These are phyloP conservation scores for Pythium dissimile DNA, from an alignment of 352 stramenopile species.

Conservation along the genomic window DNA sequence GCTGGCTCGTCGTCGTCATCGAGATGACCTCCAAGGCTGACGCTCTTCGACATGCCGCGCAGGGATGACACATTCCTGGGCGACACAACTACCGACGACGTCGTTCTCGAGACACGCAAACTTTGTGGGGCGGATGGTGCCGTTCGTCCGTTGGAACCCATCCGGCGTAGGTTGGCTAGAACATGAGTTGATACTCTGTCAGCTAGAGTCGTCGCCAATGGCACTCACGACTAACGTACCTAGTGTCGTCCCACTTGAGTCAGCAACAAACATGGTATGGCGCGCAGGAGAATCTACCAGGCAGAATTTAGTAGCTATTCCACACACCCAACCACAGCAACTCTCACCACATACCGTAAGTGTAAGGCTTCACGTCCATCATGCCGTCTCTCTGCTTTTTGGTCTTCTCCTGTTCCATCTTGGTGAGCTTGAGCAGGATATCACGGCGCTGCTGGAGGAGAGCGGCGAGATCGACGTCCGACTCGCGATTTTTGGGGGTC, in stretches of 20 bases:
- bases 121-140: constrained; percentile 27
- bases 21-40: constrained; percentile 50
- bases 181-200: constrained; percentile 5
- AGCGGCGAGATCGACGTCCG: constrained; percentile 74
- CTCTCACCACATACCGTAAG: constrained; percentile 36
- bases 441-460: constrained; percentile 72
- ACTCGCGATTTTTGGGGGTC: constrained; percentile 46
- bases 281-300: constrained; percentile 27
- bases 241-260: constrained; percentile 31
- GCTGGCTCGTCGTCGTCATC: constrained; percentile 67
- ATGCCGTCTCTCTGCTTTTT: constrained; percentile 32
- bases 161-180: constrained; percentile 55
- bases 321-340: background rate
- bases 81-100: constrained; percentile 49
- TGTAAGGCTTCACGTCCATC: constrained; percentile 33
- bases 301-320: background rate
- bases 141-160: constrained; percentile 39
- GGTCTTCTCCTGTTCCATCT: constrained; percentile 58
- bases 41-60: constrained; percentile 68
- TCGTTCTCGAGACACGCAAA: constrained; percentile 41
- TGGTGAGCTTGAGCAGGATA: constrained; percentile 65
- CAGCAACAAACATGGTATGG: constrained; percentile 45
- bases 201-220: too few relatives aligned
- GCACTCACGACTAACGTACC: constrained; percentile 26
- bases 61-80: constrained; percentile 33